Evolutionary conservation across 129 eudicot genomes (phyloP).

Genomic region (Pittosporum tobira): DNA sequence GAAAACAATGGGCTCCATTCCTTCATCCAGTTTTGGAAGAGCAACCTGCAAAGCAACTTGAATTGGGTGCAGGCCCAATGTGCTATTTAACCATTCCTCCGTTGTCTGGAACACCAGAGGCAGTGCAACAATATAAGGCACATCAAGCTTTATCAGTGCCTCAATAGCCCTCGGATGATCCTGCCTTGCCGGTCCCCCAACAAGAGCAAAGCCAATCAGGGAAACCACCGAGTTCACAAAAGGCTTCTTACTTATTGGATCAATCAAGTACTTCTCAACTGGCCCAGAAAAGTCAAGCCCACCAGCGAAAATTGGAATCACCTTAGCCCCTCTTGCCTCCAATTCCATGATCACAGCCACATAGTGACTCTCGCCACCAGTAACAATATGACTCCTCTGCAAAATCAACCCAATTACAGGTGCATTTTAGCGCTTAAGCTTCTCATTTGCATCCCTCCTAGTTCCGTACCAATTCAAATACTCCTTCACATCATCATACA

Average conservation of each 20-base stretch:
- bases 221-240: slow-evolving; percentile 83
- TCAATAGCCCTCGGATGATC: slow-evolving; percentile 94
- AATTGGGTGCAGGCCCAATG: slow-evolving; percentile 96
- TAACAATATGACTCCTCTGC: slow-evolving; percentile 96
- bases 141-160: slow-evolving; percentile 91
- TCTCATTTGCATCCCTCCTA: slow-evolving; percentile 78
- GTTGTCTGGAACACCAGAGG: slow-evolving; percentile 98
- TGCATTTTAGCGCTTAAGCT: slow-evolving; percentile 59
- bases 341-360: slow-evolving; percentile 98
- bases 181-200: slow-evolving; percentile 99
- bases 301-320: slow-evolving; percentile 90
- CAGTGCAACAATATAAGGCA: slow-evolving; percentile 86
- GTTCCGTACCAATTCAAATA: slow-evolving; percentile 97
- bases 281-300: slow-evolving; percentile 99
- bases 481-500: slow-evolving; percentile 99
- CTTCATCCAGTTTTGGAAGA: slow-evolving; percentile 97
- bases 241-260: slow-evolving; percentile 86
- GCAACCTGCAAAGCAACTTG: slow-evolving; percentile 99
- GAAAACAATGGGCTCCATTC: slow-evolving; percentile 96
- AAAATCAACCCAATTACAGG: slow-evolving; percentile 78
- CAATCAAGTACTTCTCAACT: slow-evolving; percentile 67
- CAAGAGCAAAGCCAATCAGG: slow-evolving; percentile 90
- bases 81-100: slow-evolving; percentile 97
- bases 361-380: slow-evolving; percentile 95
- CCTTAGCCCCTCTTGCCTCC: slow-evolving; percentile 96